Base-by-base conservation (phyloP, 331 rosid species). In the Stylosanthes scabra region DNA sequence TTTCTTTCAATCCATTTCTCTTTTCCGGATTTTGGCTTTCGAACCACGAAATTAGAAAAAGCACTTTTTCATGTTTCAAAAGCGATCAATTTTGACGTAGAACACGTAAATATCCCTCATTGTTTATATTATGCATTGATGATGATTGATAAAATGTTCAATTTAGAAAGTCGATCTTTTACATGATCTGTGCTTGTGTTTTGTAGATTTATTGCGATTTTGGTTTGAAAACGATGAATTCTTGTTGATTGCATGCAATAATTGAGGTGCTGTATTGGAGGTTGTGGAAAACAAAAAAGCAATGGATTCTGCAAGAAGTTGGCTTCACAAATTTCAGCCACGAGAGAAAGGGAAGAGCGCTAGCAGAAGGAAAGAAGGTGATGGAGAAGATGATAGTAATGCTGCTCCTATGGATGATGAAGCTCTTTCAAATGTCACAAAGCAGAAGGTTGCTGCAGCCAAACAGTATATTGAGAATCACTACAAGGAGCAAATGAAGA, bases 401-500 rank as follows among this genome's bases (percentile, higher is more conserved):
- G 74, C 37, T 77, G 74, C 8, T 16, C 71, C 49, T 2, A 9
- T 65, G n/a, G 96, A 86, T 41, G 96, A 81, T 5, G 88, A 74
- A 25, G 28, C 83, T 46, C 93, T 83, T 61, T 91, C 97, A 42
- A 87, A 3, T 37, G 15, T 70, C 67, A 91, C 96, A 3, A 89
- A 91, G 77, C 97, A 89, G 80, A 91, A 89, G 79, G 97, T 76
- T 25, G 90, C 91, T 0, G 93, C 91, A 6, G 97, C 97, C 0
- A 91, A 91, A 71, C 96, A 91, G 71, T 89, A 91, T 63, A 91
- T 91, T 37, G 97, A 91, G 84, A 91, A 91, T 34, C 93, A 91
- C 66, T 91, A 89, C 73, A 91, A 91, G 83, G 97, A 91, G 81
- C 97, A 91, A 74, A 91, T 84, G 96, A 91, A 87, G 86, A 89